These are phyloP conservation scores for Claviceps pazoutovae DNA, from an alignment of 2,329 filamentous ascomycete genomes.

Conservation along the genomic window DNA sequence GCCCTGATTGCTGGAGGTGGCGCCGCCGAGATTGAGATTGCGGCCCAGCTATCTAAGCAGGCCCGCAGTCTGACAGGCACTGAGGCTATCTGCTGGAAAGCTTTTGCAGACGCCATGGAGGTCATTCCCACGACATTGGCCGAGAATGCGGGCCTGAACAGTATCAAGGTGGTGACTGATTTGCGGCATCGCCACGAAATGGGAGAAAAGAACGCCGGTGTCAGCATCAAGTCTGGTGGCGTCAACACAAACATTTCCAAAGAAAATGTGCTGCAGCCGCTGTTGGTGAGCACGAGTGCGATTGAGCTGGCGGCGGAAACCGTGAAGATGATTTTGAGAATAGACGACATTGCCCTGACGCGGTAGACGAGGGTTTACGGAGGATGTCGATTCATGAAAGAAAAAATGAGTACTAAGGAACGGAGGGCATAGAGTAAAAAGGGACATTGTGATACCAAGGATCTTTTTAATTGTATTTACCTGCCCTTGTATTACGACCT, in stretches of 20 bases:
- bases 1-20: slow-evolving; percentile 96
- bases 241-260: slow-evolving; percentile 95
- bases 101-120: slow-evolving; percentile 94
- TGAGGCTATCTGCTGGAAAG: slow-evolving; percentile 97
- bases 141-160: slow-evolving; percentile 94
- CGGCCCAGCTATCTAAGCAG: slow-evolving; percentile 69
- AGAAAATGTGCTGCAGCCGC: slow-evolving; percentile 90
- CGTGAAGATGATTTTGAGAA: slow-evolving; percentile 78
- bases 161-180: slow-evolving; percentile 97
- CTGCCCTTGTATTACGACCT: not conserved
- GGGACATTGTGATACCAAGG: slow-evolving; percentile 5
- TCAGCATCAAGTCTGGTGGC: slow-evolving; percentile 94
- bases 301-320: slow-evolving; percentile 96
- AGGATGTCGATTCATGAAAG: slow-evolving; percentile 12
- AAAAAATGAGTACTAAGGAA: not conserved
- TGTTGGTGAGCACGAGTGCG: slow-evolving; percentile 92
- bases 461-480: not conserved
- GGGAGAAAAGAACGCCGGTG: slow-evolving; percentile 89
- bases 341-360: slow-evolving; percentile 52
- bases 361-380: slow-evolving; percentile 25
- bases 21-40: slow-evolving; percentile 92
- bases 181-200: slow-evolving; percentile 86
- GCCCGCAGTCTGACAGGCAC: slow-evolving; percentile 76
- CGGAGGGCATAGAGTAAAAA: slow-evolving; percentile 10
- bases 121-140: slow-evolving; percentile 93